These are phyloP conservation scores for Pichia sp. DNA, from an alignment of 1,139 yeast species.

Conservation along the genomic window DNA sequence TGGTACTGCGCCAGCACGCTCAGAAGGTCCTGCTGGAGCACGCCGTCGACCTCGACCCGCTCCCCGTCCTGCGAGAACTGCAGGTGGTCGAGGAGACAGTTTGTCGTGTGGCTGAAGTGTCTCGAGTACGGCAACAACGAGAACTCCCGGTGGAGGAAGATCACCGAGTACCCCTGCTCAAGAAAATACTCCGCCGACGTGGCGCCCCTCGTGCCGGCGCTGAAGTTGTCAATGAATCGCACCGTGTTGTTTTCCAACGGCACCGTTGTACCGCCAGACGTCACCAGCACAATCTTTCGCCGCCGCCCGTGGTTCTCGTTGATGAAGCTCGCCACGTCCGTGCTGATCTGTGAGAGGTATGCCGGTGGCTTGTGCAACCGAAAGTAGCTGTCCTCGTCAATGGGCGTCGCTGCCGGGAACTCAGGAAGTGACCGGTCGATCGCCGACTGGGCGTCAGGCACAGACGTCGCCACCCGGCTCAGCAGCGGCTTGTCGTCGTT, in stretches of 20 bases:
- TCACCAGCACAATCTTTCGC: constrained; percentile 69
- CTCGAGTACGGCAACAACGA: constrained; percentile 87
- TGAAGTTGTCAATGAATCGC: constrained; percentile 90
- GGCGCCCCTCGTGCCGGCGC: constrained; percentile 98
- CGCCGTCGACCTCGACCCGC: constrained; percentile 53
- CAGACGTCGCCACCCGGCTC: constrained; percentile 39
- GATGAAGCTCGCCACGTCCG: constrained; percentile 57
- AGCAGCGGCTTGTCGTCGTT: constrained; percentile 2
- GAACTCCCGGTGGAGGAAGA: constrained; percentile 87
- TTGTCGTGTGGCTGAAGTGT: constrained; percentile 79
- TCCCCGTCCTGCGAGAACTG: constrained; percentile 41
- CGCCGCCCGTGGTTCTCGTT: constrained; percentile 37
- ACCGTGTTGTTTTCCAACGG: constrained; percentile 96
- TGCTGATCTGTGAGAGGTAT: constrained; percentile 59
- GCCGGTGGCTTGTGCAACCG: constrained; percentile 65
- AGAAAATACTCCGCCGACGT: constrained; percentile 90
- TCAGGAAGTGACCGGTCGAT: constrained; percentile 73
- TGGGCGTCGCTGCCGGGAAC: constrained; percentile 69
- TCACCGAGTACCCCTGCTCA: constrained; percentile 82
- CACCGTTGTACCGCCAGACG: constrained; percentile 98
- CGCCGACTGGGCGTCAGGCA: constrained; percentile 68
- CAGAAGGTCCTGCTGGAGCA: constrained; percentile 60
- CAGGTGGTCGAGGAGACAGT: constrained; percentile 83
- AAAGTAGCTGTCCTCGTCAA: constrained; percentile 76
- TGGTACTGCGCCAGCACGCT: constrained; percentile 63